Evolutionary conservation across 176 grass and related monocot species (phyloP).

Genomic region (Pontederia paniculata): DNA sequence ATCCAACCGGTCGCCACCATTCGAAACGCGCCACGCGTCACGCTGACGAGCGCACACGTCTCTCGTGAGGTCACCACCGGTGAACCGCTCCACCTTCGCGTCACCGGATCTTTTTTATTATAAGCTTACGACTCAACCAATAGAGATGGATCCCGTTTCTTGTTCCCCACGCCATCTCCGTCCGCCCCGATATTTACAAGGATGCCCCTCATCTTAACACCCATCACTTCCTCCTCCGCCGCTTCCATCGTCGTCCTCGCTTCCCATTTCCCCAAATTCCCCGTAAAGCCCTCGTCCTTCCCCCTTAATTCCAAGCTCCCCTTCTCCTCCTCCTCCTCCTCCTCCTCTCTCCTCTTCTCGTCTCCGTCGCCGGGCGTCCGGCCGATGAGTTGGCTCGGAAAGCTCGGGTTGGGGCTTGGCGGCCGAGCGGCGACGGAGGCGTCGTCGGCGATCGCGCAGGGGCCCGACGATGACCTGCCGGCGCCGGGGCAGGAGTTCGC

Average conservation of each 20-base stretch:
- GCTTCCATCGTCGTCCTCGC: slow-evolving; percentile 18
- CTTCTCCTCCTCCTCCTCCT: slow-evolving; percentile 12
- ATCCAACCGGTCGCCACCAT: too few species aligned
- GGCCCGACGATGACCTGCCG: not conserved
- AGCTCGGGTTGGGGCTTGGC: slow-evolving; percentile 75
- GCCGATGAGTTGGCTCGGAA: slow-evolving; percentile 92
- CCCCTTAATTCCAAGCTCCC: not conserved
- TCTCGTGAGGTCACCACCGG: too few species aligned
- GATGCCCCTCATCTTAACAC: slow-evolving; percentile 51
- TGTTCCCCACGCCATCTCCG: slow-evolving; percentile 24
- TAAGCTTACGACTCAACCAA: too few species aligned
- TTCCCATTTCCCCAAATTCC: slow-evolving; percentile 11
- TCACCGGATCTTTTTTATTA: too few species aligned
- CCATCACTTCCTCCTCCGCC: slow-evolving; percentile 23
- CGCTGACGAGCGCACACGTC: too few species aligned
- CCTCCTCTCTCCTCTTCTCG: slow-evolving; percentile 10
- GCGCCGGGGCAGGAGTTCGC: not conserved
- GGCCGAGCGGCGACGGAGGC: slow-evolving; percentile 14
- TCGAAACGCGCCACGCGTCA: too few species aligned
- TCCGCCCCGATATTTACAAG: not conserved
- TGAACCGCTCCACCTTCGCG: too few species aligned
- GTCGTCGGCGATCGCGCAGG: not conserved
- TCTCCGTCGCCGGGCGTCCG: slow-evolving; percentile 7
- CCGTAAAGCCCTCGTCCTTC: not conserved
- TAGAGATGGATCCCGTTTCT: too few species aligned